Conservation (phyloP, 2,329 filamentous ascomycete genomes). For the Penicillium sp. region DNA sequence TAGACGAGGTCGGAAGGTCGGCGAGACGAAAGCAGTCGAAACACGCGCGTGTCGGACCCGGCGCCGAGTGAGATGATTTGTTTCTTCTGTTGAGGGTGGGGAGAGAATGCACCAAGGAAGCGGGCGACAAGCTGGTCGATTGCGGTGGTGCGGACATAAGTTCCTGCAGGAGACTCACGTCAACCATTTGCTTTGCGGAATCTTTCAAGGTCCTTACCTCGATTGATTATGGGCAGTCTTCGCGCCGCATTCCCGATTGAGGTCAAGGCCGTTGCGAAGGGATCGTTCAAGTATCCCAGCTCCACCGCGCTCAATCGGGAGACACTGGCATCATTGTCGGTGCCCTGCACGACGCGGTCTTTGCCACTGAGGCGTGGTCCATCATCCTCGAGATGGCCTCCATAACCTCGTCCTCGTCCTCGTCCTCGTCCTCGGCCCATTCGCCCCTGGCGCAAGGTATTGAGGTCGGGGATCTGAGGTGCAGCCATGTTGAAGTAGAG, state of each 20-base stretch:
- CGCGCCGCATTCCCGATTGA: slow-evolving; percentile 47
- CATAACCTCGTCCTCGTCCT: too few relatives aligned
- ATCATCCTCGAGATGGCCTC: slow-evolving; percentile 21
- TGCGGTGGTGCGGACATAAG: slow-evolving; percentile 81
- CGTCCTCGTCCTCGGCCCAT: slow-evolving; percentile 47
- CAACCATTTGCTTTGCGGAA: slow-evolving; percentile 2
- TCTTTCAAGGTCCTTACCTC: slow-evolving; percentile 53
- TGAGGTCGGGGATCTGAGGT: slow-evolving; percentile 72
- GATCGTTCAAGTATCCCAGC: slow-evolving; percentile 76
- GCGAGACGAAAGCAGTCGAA: slow-evolving; percentile 58
- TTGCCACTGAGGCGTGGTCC: slow-evolving; percentile 42
- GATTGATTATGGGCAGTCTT: slow-evolving; percentile 85
- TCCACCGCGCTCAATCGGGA: slow-evolving; percentile 85
- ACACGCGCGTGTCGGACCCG: slow-evolving; percentile 84
- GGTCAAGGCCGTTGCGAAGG: slow-evolving; percentile 67
- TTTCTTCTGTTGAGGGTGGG: slow-evolving; percentile 28
- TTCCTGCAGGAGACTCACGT: slow-evolving; percentile 53
- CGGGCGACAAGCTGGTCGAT: slow-evolving; percentile 69
- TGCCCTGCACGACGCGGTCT: slow-evolving; percentile 76
- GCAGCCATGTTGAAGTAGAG: slow-evolving; percentile 54
- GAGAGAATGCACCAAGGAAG: slow-evolving; percentile 54
- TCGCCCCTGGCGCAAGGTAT: slow-evolving; percentile 51
- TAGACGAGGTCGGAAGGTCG: slow-evolving; percentile 57
- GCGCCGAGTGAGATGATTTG: slow-evolving; percentile 92
- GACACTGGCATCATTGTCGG: slow-evolving; percentile 84